Evolutionary conservation across 192 early-diverging fungal genomes (phyloP).

Genomic region (Lobosporangium transversale): DNA sequence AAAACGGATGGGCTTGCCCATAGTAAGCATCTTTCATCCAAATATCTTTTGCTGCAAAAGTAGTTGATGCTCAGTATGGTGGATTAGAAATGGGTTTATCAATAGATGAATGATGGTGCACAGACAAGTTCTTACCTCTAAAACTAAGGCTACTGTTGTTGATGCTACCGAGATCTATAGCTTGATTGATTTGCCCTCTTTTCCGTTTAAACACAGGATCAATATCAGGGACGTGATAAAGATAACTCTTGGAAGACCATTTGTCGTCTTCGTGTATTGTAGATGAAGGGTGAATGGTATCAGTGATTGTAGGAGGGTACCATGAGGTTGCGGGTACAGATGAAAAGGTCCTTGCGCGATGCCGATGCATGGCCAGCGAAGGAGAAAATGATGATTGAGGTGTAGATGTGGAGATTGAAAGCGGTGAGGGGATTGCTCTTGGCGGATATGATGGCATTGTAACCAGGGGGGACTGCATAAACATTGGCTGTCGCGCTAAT

Average conservation of each 20-base stretch:
- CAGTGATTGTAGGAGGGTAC: neutral
- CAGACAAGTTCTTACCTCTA: neutral
- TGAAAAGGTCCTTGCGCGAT: slow-evolving; percentile 29
- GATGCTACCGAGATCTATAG: neutral
- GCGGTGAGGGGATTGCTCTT: neutral
- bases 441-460: neutral
- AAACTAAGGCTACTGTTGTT: neutral
- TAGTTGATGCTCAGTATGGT: neutral
- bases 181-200: slow-evolving; percentile 15
- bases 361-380: slow-evolving; percentile 1
- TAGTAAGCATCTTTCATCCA: neutral
- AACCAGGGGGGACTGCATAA: neutral
- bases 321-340: slow-evolving; percentile 3
- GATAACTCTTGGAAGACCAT: neutral
- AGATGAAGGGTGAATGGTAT: slow-evolving; percentile 3
- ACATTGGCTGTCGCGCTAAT: neutral
- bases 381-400: neutral
- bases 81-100: neutral
- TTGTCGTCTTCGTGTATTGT: neutral
- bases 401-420: neutral
- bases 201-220: slow-evolving; percentile 18
- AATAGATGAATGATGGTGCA: neutral
- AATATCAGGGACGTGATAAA: neutral
- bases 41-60: neutral
- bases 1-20: too few relatives aligned